Evolutionary conservation across 192 early-diverging fungal species (phyloP).

Genomic region (Backusella liffmaniae): DNA sequence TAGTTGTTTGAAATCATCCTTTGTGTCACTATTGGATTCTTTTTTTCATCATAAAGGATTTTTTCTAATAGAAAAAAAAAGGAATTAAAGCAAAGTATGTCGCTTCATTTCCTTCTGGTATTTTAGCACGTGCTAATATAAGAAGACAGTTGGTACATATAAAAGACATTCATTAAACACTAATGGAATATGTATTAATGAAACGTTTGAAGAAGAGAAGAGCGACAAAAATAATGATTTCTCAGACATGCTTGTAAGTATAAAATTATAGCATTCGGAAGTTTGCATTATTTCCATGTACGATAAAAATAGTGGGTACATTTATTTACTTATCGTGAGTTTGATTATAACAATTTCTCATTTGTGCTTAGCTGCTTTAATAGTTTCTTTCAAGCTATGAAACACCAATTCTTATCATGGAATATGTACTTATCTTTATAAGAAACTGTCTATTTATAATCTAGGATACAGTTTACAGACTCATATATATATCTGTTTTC

Average conservation of each 20-base stretch:
- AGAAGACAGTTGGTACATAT: background rate
- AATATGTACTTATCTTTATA: background rate
- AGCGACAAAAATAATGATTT: slow-evolving; percentile 11
- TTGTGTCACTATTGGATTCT: background rate
- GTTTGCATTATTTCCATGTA: slow-evolving; percentile 34
- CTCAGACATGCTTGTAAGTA: slow-evolving; percentile 43
- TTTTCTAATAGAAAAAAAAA: no score
- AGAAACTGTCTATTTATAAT: slow-evolving; percentile 57
- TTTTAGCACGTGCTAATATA: background rate
- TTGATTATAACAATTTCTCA: slow-evolving; percentile 52
- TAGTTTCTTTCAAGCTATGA: slow-evolving; percentile 59
- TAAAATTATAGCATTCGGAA: slow-evolving; percentile 52
- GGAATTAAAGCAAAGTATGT: background rate
- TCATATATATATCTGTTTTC: slow-evolving; percentile 54
- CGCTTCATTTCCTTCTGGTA: background rate
- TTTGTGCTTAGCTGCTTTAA: slow-evolving; percentile 68
- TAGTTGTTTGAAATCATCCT: background rate
- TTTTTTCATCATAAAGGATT: background rate
- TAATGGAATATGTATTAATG: background rate
- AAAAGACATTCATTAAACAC: background rate
- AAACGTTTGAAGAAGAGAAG: background rate
- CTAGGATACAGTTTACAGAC: slow-evolving; percentile 49
- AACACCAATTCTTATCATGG: background rate
- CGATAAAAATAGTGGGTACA: background rate
- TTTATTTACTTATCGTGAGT: background rate